phyloP scores from a whole-genome alignment of 805 yeast genomes.

The Barnettozyma populi region DNA sequence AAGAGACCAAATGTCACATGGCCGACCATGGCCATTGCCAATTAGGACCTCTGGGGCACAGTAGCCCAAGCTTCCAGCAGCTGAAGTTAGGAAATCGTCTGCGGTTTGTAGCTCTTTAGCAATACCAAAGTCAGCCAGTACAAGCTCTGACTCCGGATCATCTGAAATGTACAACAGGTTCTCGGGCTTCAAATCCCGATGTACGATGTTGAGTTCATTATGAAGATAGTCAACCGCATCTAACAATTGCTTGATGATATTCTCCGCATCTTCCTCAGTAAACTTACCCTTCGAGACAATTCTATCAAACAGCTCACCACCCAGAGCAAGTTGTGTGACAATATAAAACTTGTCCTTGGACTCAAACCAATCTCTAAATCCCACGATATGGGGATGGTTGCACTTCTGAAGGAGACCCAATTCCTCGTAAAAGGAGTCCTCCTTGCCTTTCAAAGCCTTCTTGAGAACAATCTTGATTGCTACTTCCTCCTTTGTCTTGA shows the following conservation, averaged over 20 bases:
- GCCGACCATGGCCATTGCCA: slow-evolving; percentile 84
- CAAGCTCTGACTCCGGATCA: slow-evolving; percentile 64
- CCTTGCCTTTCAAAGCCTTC: slow-evolving; percentile 77
- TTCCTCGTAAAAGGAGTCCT: slow-evolving; percentile 74
- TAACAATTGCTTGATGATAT: slow-evolving; percentile 66
- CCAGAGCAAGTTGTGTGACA: slow-evolving; percentile 91
- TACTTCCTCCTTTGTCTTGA: slow-evolving; percentile 57
- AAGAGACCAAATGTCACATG: slow-evolving; percentile 93
- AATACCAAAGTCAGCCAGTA: slow-evolving; percentile 93
- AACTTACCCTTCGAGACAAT: slow-evolving; percentile 76
- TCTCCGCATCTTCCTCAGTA: slow-evolving; percentile 84
- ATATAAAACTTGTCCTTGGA: slow-evolving; percentile 86
- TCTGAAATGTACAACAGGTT: slow-evolving; percentile 66
- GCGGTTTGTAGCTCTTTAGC: slow-evolving; percentile 66
- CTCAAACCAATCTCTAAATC: slow-evolving; percentile 90
- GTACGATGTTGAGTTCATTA: slow-evolving; percentile 64
- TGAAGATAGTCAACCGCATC: slow-evolving; percentile 80
- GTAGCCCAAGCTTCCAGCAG: slow-evolving; percentile 93
- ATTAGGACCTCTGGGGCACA: slow-evolving; percentile 93
- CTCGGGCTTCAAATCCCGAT: slow-evolving; percentile 93
- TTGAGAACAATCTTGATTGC: slow-evolving; percentile 88
- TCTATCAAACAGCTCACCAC: slow-evolving; percentile 92
- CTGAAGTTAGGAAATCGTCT: slow-evolving; percentile 56
- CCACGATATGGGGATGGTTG: slow-evolving; percentile 83
- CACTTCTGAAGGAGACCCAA: slow-evolving; percentile 61